Evolutionary conservation across 2,329 filamentous ascomycete species (phyloP).

Genomic region (Colletotrichum sp.): DNA sequence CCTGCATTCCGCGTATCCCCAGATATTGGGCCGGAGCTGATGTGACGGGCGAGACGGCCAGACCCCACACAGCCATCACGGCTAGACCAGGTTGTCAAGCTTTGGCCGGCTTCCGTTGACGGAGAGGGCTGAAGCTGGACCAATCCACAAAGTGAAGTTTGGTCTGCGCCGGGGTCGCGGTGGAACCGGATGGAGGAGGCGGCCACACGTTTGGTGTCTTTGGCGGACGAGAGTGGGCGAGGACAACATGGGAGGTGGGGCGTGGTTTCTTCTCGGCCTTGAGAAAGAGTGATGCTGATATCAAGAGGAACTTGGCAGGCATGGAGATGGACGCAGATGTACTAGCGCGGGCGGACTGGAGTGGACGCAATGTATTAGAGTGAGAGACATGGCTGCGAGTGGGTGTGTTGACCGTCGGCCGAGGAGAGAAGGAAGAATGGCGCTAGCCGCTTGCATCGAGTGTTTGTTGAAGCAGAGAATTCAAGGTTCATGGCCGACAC

Average conservation of each 20-base stretch:
- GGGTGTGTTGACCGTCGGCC: neutral
- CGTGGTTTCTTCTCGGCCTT: neutral
- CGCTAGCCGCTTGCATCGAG: neutral
- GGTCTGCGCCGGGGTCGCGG: neutral
- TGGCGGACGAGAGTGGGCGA: neutral
- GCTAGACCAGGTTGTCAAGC: neutral
- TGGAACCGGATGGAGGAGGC: neutral
- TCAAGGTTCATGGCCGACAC: neutral
- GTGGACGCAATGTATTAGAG: slow-evolving; percentile 4
- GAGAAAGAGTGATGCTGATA: neutral
- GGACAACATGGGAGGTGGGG: neutral
- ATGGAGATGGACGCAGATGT: slow-evolving; percentile 4
- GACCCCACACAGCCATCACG: neutral
- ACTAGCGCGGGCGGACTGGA: neutral
- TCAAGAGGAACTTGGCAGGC: slow-evolving; percentile 1
- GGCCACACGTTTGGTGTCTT: neutral
- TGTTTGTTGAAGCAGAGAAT: neutral
- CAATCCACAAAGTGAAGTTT: neutral
- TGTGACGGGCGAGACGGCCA: neutral
- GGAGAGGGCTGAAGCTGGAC: slow-evolving; percentile 12
- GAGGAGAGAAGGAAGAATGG: neutral
- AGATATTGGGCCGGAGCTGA: neutral
- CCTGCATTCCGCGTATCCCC: neutral
- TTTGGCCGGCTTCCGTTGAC: slow-evolving; percentile 7
- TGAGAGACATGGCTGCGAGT: slow-evolving; percentile 5